Evolutionary conservation across 164 flowering plant species (phyloP).

Genomic region (Liriodendron chinense): DNA sequence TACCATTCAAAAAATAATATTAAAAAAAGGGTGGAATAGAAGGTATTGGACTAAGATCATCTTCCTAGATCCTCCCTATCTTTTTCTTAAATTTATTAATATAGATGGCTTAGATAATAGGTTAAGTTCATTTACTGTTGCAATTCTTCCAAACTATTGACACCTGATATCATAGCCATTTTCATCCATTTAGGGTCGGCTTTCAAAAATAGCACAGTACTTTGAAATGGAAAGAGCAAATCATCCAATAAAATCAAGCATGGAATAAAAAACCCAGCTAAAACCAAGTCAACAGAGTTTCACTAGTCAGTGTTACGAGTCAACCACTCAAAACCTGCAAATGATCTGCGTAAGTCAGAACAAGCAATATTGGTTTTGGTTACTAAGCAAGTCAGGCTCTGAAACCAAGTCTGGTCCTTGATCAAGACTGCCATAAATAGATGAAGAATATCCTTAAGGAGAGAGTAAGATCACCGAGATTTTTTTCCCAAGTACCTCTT

Average conservation of each 20-base stretch:
- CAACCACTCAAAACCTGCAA: not conserved
- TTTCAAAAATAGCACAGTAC: not conserved
- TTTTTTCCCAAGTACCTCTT: slow-evolving; percentile 51
- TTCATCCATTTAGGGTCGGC: not conserved
- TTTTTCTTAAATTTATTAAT: no score
- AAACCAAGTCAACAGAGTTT: not conserved
- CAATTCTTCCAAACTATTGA: no score
- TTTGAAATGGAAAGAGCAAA: not conserved
- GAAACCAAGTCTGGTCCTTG: not conserved
- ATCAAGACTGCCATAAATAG: not conserved
- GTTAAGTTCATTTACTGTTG: no score
- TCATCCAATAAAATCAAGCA: not conserved
- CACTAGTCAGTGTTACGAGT: not conserved
- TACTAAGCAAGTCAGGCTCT: not conserved
- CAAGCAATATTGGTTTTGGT: not conserved
- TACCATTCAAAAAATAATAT: no score
- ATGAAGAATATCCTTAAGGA: not conserved
- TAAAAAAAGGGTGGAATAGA: no score
- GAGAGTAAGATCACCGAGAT: not conserved
- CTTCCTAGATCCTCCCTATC: no score
- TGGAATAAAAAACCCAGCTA: not conserved
- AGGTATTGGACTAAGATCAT: no score
- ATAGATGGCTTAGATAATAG: no score
- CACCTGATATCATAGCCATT: no score
- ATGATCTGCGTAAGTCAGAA: not conserved